Evolutionary conservation across 345 rosid species (phyloP).

Genomic region (Pugionium dolabratum): DNA sequence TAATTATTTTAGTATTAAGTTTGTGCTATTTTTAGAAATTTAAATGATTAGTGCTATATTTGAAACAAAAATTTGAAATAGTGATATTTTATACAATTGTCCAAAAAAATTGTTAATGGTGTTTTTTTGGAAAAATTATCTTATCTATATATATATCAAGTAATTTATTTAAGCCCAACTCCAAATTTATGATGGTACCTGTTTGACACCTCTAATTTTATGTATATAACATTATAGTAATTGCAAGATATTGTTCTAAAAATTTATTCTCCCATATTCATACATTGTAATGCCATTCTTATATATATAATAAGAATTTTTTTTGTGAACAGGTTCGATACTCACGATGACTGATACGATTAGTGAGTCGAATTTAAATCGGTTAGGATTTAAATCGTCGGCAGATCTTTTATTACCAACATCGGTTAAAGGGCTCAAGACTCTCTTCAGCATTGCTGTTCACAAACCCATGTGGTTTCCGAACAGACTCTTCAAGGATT

Average conservation of each 20-base stretch:
- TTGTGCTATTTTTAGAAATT: no score
- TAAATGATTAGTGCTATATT: no score
- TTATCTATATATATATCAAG: no score
- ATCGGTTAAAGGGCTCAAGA: conserved; percentile 72
- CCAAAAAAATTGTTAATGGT: no score
- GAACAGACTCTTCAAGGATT: conserved; percentile 72
- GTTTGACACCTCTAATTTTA: no score
- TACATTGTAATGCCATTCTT: not conserved
- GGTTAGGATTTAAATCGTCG: conserved; percentile 78
- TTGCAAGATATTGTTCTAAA: not conserved
- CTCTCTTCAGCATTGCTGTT: conserved; percentile 70
- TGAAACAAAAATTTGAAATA: no score
- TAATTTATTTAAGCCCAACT: no score
- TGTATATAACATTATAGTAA: not conserved
- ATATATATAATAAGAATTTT: not conserved
- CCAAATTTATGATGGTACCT: no score
- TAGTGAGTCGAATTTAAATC: conserved; percentile 44
- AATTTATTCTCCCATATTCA: not conserved
- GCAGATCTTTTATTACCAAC: conserved; percentile 73
- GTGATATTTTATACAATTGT: no score
- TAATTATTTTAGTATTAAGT: no score
- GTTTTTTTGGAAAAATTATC: no score
- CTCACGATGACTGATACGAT: conserved; percentile 78
- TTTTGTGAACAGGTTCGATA: conserved; percentile 66
- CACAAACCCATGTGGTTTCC: conserved; percentile 89